Conservation (phyloP, 2,329 filamentous ascomycete species). For the Microascus cirrosus region DNA sequence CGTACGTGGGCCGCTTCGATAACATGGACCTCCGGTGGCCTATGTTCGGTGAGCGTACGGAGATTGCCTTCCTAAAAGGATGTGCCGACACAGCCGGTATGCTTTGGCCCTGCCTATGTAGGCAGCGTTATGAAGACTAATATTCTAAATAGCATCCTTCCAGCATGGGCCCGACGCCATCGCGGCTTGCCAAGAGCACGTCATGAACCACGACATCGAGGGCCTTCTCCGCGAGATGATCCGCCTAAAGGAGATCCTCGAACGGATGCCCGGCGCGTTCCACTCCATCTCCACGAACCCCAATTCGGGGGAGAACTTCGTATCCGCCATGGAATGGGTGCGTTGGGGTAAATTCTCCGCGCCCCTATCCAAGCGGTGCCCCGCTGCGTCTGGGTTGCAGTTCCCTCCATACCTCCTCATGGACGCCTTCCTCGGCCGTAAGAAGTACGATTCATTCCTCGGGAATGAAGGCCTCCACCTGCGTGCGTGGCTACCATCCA, state of each 20-base stretch:
- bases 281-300: conserved; percentile 42
- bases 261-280: conserved; percentile 41
- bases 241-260: conserved; percentile 38
- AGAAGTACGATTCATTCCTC: conserved; percentile 38
- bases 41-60: conserved; percentile 38
- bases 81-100: conserved; percentile 32
- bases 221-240: conserved; percentile 37
- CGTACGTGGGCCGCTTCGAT: conserved; percentile 39
- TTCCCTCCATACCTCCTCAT: conserved; percentile 42
- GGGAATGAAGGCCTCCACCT: conserved; percentile 40
- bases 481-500: conserved; percentile 40
- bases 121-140: not conserved
- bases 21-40: conserved; percentile 43
- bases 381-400: conserved; percentile 37
- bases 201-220: conserved; percentile 40
- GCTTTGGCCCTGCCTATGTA: not conserved
- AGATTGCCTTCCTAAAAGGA: conserved; percentile 39
- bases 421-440: conserved; percentile 42
- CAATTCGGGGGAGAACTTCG: conserved; percentile 37
- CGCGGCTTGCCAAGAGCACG: conserved; percentile 39
- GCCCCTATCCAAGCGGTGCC: conserved; percentile 35
- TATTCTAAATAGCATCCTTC: conserved; percentile 26
- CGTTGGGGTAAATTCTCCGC: conserved; percentile 39
- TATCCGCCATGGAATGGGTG: conserved; percentile 35
- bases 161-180: conserved; percentile 39